Percentiles rank a stretch among this genome's conserved stretches.
phyloP scores from a whole-genome alignment of 2,329 filamentous ascomycete genomes.

The Epicoccum sorghinum region DNA sequence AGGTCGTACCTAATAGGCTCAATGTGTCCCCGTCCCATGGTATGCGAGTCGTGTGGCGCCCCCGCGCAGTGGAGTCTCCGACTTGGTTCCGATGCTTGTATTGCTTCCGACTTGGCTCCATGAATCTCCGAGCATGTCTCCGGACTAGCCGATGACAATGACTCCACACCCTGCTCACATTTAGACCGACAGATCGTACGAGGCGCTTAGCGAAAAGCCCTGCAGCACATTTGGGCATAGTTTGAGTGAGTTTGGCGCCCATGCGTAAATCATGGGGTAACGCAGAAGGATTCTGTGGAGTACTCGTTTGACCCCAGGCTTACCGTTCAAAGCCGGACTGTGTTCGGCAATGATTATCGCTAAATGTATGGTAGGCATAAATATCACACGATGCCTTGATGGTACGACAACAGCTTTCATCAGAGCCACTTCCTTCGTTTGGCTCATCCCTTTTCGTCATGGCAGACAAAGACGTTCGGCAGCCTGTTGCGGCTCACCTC shows the following conservation, averaged over 20 bases:
- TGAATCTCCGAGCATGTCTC: neutral
- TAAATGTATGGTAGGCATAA: slow-evolving; percentile 17
- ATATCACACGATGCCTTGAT: slow-evolving; percentile 14
- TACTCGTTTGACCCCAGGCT: slow-evolving; percentile 23
- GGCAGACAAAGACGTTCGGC: slow-evolving; percentile 26
- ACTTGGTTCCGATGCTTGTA: slow-evolving; percentile 1
- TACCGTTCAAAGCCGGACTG: slow-evolving; percentile 1
- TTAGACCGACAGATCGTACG: neutral
- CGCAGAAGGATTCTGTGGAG: slow-evolving; percentile 6
- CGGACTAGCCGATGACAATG: neutral
- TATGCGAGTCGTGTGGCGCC: neutral
- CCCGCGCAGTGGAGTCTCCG: neutral
- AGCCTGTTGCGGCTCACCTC: slow-evolving; percentile 19
- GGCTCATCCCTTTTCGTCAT: slow-evolving; percentile 12
- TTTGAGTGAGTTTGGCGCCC: neutral
- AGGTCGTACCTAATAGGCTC: neutral
- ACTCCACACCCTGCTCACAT: neutral
- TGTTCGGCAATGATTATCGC: slow-evolving; percentile 21
- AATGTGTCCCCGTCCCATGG: neutral
- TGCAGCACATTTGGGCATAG: slow-evolving; percentile 4
- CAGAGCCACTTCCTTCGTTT: neutral
- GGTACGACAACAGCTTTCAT: neutral
- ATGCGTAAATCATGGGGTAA: slow-evolving; percentile 20
- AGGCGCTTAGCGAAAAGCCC: neutral
- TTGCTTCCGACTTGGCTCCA: slow-evolving; percentile 6